Evolutionary conservation across 2,329 filamentous ascomycete species (phyloP), one percentile per base, ranked within the genome.

Genomic region (Onygenales sp.): DNA sequence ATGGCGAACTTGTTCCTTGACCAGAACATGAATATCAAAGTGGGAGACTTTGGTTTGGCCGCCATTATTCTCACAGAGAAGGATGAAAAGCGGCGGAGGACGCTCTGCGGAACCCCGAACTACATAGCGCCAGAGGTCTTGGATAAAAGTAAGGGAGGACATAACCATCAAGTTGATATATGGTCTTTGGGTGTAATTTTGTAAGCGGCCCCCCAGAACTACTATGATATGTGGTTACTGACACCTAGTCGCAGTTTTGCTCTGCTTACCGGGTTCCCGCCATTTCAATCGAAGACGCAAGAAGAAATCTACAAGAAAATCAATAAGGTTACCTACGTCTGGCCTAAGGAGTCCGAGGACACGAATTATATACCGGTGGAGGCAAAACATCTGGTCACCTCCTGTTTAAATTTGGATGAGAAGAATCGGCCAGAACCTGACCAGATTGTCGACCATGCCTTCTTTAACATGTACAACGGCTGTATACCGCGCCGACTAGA

Each of bases 101-200:
- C 93, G 6, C 82, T 98, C 55, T 98, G 93, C 63, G 93, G 93
- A 55, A 98, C 93, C 4, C 93, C 93, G 1, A 98, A 98, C 70
- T 98, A 98, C 68, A 95, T 98, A 61, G 93, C 93, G 0, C 93
- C 93, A 0, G 93, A 98, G 66, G 95, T 98, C 57, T 73, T 98
- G 50, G 89, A 95, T 65, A 95, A 93, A 75, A 89, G 87, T 36
- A 93, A 89, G 66, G 89, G 92, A 63, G 93, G 93, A 0, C 93
- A 98, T 67, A 93, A 95, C 60, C 91, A 97, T 67, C 95, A 94
- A 76, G 93, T 98, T 3, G 93, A 98, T 67, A 88, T 98, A 53
- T 98, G 94, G 94, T 95, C 92, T 44, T 78, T 98, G 66, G 93
- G 94, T 17, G 93, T 98, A 60, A 98, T 98, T 67, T 90, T 94